Evolutionary conservation across 1,284 basidiomycete genomes (phyloP).

Genomic region (Tilletia caries): DNA sequence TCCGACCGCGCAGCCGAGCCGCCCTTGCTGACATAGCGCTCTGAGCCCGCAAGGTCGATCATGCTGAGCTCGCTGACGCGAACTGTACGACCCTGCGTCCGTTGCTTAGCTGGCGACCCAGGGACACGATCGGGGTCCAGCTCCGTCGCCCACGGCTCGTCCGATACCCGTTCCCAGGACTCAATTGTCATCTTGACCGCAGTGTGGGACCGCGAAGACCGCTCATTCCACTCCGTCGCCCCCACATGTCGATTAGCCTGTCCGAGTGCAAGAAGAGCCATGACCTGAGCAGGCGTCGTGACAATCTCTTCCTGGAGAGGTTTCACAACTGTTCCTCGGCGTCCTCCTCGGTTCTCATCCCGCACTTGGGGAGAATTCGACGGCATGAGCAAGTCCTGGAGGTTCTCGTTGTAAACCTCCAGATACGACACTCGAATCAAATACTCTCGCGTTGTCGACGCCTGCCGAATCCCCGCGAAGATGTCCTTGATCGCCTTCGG

Average conservation of each 20-base stretch:
- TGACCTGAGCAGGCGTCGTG: conserved; percentile 78
- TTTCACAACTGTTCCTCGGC: conserved; percentile 56
- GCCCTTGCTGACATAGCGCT: conserved; percentile 65
- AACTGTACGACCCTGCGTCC: conserved; percentile 32
- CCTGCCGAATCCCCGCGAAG: conserved; percentile 56
- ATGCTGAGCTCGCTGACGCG: conserved; percentile 63
- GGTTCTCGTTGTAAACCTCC: conserved; percentile 93
- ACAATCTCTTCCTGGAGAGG: conserved; percentile 80
- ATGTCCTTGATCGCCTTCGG: conserved; percentile 42
- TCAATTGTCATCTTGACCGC: conserved; percentile 60
- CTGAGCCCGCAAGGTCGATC: conserved; percentile 94
- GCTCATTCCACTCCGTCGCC: conserved; percentile 94
- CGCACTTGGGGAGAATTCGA: conserved; percentile 58
- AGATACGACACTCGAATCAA: conserved; percentile 89
- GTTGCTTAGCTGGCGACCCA: conserved; percentile 1
- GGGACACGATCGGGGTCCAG: neutral
- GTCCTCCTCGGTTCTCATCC: conserved; percentile 33
- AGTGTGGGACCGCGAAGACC: conserved; percentile 86
- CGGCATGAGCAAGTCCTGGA: conserved; percentile 79
- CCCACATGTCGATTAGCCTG: conserved; percentile 85
- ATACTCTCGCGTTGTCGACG: conserved; percentile 66
- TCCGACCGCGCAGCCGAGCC: conserved; percentile 36
- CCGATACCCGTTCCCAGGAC: conserved; percentile 28
- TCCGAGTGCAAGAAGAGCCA: conserved; percentile 76
- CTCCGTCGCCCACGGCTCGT: conserved; percentile 10